Conservation (phyloP, 345 rosid species). For the Tarenaya hassleriana region DNA sequence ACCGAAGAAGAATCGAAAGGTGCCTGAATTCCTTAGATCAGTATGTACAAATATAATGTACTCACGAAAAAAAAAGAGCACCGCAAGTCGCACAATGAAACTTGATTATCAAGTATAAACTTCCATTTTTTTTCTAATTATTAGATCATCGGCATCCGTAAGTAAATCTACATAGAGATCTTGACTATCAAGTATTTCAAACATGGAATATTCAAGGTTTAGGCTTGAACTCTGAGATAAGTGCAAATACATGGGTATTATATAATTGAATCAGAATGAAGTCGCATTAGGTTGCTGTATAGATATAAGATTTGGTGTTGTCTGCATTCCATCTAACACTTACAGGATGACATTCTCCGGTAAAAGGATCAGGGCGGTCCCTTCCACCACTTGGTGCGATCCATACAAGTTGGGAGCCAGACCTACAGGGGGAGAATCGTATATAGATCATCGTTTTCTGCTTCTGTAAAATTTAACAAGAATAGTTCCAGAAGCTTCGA, state of each 20-base stretch:
- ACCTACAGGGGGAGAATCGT: conserved; percentile 36
- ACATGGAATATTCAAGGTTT: too few species aligned
- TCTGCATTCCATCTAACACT: conserved; percentile 28
- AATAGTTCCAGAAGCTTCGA: not conserved
- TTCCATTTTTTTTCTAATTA: too few species aligned
- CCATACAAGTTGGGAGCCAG: conserved; percentile 83
- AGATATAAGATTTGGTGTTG: not conserved
- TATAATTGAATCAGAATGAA: too few species aligned
- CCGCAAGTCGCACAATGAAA: too few species aligned
- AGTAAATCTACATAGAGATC: too few species aligned
- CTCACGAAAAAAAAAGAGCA: not conserved
- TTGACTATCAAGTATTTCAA: too few species aligned
- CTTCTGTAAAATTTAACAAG: not conserved
- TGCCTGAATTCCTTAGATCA: conserved; percentile 58
- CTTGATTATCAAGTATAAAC: too few species aligned
- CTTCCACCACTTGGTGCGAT: conserved; percentile 99
- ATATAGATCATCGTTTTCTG: not conserved
- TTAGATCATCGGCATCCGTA: too few species aligned
- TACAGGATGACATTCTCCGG: conserved; percentile 84
- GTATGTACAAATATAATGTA: conserved; percentile 24
- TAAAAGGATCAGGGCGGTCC: conserved; percentile 82
- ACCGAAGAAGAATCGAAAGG: conserved; percentile 84
- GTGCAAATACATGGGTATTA: too few species aligned
- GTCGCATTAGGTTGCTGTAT: too few species aligned
- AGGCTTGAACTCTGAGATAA: too few species aligned